phyloP scores from a whole-genome alignment of 2,329 filamentous ascomycete species.

The Aspergillus carbonarius region DNA sequence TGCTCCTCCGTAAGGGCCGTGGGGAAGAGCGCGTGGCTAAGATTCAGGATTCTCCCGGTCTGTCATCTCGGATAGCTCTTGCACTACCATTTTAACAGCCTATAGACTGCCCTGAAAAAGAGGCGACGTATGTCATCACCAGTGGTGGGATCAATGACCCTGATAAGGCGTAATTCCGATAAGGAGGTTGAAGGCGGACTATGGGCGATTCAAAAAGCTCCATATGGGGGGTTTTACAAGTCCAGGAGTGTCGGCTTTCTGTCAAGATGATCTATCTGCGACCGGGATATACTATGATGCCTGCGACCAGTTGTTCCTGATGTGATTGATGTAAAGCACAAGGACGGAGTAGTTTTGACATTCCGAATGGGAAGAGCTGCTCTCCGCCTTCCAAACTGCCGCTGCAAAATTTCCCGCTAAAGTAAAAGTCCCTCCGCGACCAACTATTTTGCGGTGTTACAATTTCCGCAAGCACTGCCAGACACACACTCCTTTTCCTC shows the following conservation, averaged over 20 bases:
- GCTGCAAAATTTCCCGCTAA: slow-evolving; percentile 15
- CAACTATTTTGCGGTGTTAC: background rate
- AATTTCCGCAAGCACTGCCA: background rate
- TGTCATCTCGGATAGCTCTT: slow-evolving; percentile 13
- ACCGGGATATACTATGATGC: background rate
- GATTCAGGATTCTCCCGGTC: slow-evolving; percentile 66
- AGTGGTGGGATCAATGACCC: slow-evolving; percentile 68
- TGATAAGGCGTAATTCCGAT: slow-evolving; percentile 54
- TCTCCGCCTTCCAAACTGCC: slow-evolving; percentile 17
- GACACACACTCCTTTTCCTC: background rate
- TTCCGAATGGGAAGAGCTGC: background rate
- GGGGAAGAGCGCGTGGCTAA: slow-evolving; percentile 70
- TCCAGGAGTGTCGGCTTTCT: background rate
- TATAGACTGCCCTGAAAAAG: slow-evolving; percentile 64
- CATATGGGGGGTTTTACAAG: background rate
- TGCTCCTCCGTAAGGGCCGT: slow-evolving; percentile 66
- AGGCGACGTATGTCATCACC: slow-evolving; percentile 70
- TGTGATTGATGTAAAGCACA: background rate
- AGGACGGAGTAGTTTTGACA: too few relatives aligned
- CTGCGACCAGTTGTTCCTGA: background rate
- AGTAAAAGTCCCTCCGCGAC: slow-evolving; percentile 5
- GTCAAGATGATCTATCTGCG: background rate
- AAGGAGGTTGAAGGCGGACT: background rate
- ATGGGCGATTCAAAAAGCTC: background rate
- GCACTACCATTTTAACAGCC: slow-evolving; percentile 8